A percentile compares a stretch with the other conserved stretches of the same genome.
Evolutionary conservation across 495 filamentous ascomycete species (phyloP).

Genomic region (Penicillium malachiteum): DNA sequence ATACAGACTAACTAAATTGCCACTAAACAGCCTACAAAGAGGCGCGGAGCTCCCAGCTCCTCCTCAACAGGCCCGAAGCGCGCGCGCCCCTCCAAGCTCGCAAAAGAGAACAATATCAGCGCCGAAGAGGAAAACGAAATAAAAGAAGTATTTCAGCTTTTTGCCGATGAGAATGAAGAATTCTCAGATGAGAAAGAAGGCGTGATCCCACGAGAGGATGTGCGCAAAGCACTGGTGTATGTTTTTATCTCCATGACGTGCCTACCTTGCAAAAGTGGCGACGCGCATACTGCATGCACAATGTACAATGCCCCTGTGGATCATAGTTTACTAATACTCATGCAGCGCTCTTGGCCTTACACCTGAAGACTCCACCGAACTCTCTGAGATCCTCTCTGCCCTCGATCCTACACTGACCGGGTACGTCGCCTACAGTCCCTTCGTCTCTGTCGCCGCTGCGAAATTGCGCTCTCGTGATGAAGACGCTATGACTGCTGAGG

Average conservation of each 20-base stretch:
- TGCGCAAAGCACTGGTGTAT: conserved; percentile 80
- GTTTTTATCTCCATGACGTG: conserved; percentile 6
- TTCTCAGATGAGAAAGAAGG: conserved; percentile 68
- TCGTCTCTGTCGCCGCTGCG: conserved; percentile 81
- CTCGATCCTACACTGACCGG: conserved; percentile 80
- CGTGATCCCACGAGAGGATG: conserved; percentile 73
- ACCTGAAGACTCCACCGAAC: conserved; percentile 59
- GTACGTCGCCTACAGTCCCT: conserved; percentile 69
- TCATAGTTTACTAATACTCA: background rate
- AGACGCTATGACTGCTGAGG: conserved; percentile 61
- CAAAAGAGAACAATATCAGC: conserved; percentile 81
- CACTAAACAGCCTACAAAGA: conserved; percentile 37
- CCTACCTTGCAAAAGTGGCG: too few relatives aligned
- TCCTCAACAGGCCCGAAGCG: conserved; percentile 41
- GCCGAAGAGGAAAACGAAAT: conserved; percentile 85
- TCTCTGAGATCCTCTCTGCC: conserved; percentile 70
- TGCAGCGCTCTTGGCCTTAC: conserved; percentile 72
- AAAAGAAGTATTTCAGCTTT: conserved; percentile 82
- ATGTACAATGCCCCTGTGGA: background rate
- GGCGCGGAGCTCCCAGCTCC: conserved; percentile 33
- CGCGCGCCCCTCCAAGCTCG: conserved; percentile 73
- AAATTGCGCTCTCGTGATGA: conserved; percentile 62
- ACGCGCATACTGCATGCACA: background rate
- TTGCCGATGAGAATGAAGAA: conserved; percentile 57
- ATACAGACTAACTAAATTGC: background rate